phyloP scores from a whole-genome alignment of 495 filamentous ascomycete species.

The Bombardia bombarda region DNA sequence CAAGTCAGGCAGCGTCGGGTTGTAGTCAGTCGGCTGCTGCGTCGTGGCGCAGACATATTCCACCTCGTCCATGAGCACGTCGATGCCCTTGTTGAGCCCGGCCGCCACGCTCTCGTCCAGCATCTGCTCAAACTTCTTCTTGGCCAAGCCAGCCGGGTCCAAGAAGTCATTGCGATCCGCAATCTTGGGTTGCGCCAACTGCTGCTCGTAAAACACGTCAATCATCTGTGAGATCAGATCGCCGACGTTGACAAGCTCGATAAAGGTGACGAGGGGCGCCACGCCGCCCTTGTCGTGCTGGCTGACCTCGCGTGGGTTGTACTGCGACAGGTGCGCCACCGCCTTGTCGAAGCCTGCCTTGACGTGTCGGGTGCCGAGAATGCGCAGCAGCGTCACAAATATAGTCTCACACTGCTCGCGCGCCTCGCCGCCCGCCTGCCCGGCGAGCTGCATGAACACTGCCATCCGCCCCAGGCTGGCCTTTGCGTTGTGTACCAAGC shows the following conservation, averaged over 20 bases:
- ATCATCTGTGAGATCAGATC: conserved; percentile 99
- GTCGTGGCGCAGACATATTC: conserved; percentile 89
- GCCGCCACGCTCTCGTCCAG: conserved; percentile 95
- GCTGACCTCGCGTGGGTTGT: conserved; percentile 80
- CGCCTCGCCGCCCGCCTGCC: conserved; percentile 71
- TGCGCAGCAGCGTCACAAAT: conserved; percentile 74
- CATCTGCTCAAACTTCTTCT: conserved; percentile 99
- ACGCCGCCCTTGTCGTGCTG: conserved; percentile 65
- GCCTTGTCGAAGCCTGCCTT: conserved; percentile 87
- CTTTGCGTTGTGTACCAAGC: conserved; percentile 85
- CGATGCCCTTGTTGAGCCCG: conserved; percentile 93
- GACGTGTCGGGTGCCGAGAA: conserved; percentile 80
- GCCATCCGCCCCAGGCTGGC: conserved; percentile 78
- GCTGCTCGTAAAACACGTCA: conserved; percentile 97
- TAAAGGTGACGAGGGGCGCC: conserved; percentile 86
- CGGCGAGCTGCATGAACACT: conserved; percentile 69
- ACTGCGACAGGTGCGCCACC: conserved; percentile 81
- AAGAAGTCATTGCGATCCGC: conserved; percentile 92
- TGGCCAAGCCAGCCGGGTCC: conserved; percentile 81
- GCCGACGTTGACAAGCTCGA: conserved; percentile 96
- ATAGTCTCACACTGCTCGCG: conserved; percentile 86
- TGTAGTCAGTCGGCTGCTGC: conserved; percentile 83
- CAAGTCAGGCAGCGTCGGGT: conserved; percentile 49
- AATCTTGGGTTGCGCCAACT: conserved; percentile 72
- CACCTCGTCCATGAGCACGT: conserved; percentile 96